A percentile compares a stretch with the other conserved stretches of the same genome.
phyloP scores from a whole-genome alignment of 2,329 filamentous ascomycete genomes.

The Stachybotrys echinatus region DNA sequence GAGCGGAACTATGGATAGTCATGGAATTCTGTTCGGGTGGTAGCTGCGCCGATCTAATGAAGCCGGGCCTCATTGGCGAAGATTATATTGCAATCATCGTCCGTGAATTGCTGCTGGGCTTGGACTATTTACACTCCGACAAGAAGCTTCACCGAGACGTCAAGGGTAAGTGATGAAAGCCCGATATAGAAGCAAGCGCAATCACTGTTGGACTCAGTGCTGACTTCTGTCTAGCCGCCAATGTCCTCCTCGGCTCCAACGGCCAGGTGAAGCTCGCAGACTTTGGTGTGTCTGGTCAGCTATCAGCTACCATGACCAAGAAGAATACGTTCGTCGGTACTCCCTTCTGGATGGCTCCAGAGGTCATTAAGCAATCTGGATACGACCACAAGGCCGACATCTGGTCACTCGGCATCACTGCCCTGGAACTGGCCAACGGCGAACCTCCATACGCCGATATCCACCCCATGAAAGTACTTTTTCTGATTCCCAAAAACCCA shows the following conservation, averaged over 20 bases:
- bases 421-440: slow-evolving; percentile 83
- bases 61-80: slow-evolving; percentile 84
- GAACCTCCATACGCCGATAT: slow-evolving; percentile 95
- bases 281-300: slow-evolving; percentile 93
- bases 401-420: slow-evolving; percentile 94
- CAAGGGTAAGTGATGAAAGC: slow-evolving; percentile 58
- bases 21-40: slow-evolving; percentile 99
- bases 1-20: slow-evolving; percentile 96
- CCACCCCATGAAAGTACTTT: slow-evolving; percentile 97
- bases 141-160: slow-evolving; percentile 96
- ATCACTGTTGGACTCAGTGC: not conserved
- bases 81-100: slow-evolving; percentile 97
- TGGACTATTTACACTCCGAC: slow-evolving; percentile 91
- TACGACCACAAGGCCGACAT: slow-evolving; percentile 98
- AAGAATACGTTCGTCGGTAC: slow-evolving; percentile 99
- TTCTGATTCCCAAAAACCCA: slow-evolving; percentile 91
- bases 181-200: not conserved
- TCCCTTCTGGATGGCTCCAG: slow-evolving; percentile 98
- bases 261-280: slow-evolving; percentile 97
- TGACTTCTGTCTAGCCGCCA: slow-evolving; percentile 60
- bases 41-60: slow-evolving; percentile 93
- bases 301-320: slow-evolving; percentile 98
- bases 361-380: slow-evolving; percentile 97
- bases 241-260: slow-evolving; percentile 81
- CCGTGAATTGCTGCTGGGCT: slow-evolving; percentile 77